Evolutionary conservation across 805 yeast species (phyloP).

Genomic region (Candida chauliodis): DNA sequence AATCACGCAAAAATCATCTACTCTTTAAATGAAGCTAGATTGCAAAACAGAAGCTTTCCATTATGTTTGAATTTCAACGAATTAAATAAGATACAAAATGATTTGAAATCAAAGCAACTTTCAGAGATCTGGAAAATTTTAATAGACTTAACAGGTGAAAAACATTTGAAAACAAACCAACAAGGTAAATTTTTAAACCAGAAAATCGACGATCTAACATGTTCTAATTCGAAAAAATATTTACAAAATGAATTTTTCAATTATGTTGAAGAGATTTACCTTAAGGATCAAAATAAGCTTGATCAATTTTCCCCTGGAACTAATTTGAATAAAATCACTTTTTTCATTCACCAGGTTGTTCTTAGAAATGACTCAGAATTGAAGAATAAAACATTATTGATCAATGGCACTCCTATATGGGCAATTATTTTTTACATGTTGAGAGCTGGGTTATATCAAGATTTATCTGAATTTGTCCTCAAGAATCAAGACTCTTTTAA

Average conservation of each 20-base stretch:
- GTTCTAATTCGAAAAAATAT: constrained; percentile 52
- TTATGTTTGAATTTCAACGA: constrained; percentile 59
- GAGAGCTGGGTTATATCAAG: constrained; percentile 78
- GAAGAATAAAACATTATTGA: constrained; percentile 34
- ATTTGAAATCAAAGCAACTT: constrained; percentile 65
- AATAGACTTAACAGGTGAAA: constrained; percentile 41
- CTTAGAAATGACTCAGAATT: constrained; percentile 26
- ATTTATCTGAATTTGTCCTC: constrained; percentile 67
- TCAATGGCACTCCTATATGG: constrained; percentile 93
- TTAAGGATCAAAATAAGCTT: constrained; percentile 46
- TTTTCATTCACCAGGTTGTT: constrained; percentile 44
- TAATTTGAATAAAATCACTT: constrained; percentile 65
- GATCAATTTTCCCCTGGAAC: constrained; percentile 49
- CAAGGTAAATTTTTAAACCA: constrained; percentile 33
- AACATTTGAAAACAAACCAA: constrained; percentile 30
- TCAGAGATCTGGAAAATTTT: constrained; percentile 73
- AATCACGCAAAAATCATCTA: constrained; percentile 69
- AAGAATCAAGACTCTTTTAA: constrained; percentile 69
- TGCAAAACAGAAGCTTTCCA: constrained; percentile 49
- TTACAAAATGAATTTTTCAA: constrained; percentile 77
- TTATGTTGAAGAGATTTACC: constrained; percentile 63
- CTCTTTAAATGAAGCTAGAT: constrained; percentile 67
- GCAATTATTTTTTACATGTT: constrained; percentile 80
- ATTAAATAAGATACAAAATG: constrained; percentile 54
- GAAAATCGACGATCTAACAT: constrained; percentile 43